Evolutionary conservation across 1,284 basidiomycete species (phyloP).

Genomic region (Laetiporus sulphureus): DNA sequence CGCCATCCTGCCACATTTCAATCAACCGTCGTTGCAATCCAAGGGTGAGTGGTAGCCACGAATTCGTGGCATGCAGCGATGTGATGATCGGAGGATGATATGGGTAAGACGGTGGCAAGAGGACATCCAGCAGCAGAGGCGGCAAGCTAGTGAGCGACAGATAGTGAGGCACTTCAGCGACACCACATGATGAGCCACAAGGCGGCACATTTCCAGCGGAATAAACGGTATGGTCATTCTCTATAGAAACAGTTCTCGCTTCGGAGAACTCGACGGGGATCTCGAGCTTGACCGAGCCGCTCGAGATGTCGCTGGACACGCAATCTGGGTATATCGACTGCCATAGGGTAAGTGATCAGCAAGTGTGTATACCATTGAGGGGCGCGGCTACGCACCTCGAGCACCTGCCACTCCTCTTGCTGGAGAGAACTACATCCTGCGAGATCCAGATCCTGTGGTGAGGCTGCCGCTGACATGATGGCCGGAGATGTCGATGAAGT

Average conservation of each 20-base stretch:
- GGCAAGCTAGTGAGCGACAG: conserved; percentile 45
- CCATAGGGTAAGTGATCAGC: conserved; percentile 3
- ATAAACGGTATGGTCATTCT: conserved; percentile 13
- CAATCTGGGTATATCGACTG: conserved; percentile 73
- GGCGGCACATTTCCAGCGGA: conserved; percentile 10
- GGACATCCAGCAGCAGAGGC: conserved; percentile 50
- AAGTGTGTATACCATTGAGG: background rate
- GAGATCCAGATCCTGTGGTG: conserved; percentile 4
- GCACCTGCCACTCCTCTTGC: conserved; percentile 42
- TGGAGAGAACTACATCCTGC: conserved; percentile 25
- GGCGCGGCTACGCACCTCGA: conserved; percentile 38
- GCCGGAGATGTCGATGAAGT: no score
- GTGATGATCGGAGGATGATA: conserved; percentile 44
- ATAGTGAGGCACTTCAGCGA: background rate
- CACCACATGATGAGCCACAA: background rate
- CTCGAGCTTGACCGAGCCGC: conserved; percentile 44
- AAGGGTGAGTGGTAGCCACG: conserved; percentile 46
- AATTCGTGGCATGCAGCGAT: conserved; percentile 48
- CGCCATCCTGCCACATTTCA: conserved; percentile 52
- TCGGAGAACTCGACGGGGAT: conserved; percentile 54
- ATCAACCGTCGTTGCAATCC: conserved; percentile 36
- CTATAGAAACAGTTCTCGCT: conserved; percentile 31
- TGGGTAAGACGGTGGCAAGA: conserved; percentile 55
- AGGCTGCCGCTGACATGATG: no score
- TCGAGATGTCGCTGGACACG: conserved; percentile 36